phyloP scores from a whole-genome alignment of 169 alveolate genomes.

The Plasmodium falciparum region DNA sequence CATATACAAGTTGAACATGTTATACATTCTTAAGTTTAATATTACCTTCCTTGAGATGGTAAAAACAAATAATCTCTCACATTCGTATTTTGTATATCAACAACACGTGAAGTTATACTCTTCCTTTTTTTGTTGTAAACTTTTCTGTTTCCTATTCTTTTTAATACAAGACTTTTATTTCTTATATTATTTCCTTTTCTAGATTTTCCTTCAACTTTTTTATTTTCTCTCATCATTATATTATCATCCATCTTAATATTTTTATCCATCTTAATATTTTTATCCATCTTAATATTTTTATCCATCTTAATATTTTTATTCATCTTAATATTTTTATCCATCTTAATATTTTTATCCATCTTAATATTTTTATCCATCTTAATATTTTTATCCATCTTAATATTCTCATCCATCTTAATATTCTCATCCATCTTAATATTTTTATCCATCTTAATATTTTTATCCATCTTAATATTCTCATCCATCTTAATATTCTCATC shows the following conservation, averaged over 20 bases:
- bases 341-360: background rate
- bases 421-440: no score
- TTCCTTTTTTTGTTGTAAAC: constrained; percentile 3
- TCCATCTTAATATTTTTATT: background rate
- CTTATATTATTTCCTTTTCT: background rate
- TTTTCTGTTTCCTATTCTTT: background rate
- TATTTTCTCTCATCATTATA: background rate
- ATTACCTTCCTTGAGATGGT: constrained; percentile 17
- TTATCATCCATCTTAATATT: no score
- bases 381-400: no score
- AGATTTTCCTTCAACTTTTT: background rate
- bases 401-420: no score
- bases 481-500: no score
- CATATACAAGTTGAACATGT: background rate
- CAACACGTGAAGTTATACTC: background rate
- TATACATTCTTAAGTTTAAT: background rate
- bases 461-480: no score
- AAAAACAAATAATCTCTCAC: constrained; percentile 9
- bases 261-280: background rate
- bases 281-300: background rate
- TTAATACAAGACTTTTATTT: background rate
- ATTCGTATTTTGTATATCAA: constrained; percentile 64
- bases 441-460: no score
- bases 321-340: background rate
- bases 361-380: background rate